A percentile compares a stretch with the other conserved stretches of the same genome.
These are phyloP conservation scores for Helotiales sp. DNA, from an alignment of 2,329 filamentous ascomycete genomes.

Conservation along the genomic window DNA sequence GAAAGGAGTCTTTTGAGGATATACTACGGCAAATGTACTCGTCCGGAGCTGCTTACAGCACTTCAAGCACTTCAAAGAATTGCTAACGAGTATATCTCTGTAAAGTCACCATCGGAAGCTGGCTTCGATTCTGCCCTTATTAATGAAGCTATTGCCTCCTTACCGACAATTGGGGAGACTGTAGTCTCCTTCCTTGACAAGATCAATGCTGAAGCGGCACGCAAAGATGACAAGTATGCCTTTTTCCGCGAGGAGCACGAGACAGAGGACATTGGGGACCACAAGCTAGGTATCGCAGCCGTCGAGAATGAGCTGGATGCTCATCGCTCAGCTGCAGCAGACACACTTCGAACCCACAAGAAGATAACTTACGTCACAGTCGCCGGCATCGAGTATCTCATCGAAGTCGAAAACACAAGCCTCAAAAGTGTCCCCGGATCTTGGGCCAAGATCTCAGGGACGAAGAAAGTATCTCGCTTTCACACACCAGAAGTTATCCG, in stretches of 20 bases:
- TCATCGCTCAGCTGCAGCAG: conserved; percentile 70
- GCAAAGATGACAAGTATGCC: conserved; percentile 84
- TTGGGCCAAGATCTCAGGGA: conserved; percentile 93
- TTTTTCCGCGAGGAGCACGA: conserved; percentile 90
- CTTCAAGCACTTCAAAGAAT: conserved; percentile 85
- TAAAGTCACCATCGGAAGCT: conserved; percentile 63
- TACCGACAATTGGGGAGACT: conserved; percentile 74
- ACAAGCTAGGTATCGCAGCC: conserved; percentile 87
- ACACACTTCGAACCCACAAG: conserved; percentile 56
- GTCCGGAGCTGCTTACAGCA: conserved; percentile 81
- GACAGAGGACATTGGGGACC: conserved; percentile 83
- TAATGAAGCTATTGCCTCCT: conserved; percentile 67
- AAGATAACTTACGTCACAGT: conserved; percentile 82
- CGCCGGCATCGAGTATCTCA: conserved; percentile 88
- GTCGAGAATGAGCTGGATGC: conserved; percentile 86
- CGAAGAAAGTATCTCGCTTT: conserved; percentile 88
- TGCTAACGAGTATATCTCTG: conserved; percentile 69
- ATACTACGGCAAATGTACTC: conserved; percentile 94
- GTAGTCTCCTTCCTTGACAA: conserved; percentile 76
- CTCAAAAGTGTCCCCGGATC: conserved; percentile 88
- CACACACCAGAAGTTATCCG: conserved; percentile 89
- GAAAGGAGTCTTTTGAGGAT: conserved; percentile 93
- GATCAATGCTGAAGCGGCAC: conserved; percentile 82
- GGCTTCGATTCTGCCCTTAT: conserved; percentile 74
- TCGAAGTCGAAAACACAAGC: conserved; percentile 82